Conservation (phyloP, 2,329 filamentous ascomycete species). For the Botrytis fragariae region DNA sequence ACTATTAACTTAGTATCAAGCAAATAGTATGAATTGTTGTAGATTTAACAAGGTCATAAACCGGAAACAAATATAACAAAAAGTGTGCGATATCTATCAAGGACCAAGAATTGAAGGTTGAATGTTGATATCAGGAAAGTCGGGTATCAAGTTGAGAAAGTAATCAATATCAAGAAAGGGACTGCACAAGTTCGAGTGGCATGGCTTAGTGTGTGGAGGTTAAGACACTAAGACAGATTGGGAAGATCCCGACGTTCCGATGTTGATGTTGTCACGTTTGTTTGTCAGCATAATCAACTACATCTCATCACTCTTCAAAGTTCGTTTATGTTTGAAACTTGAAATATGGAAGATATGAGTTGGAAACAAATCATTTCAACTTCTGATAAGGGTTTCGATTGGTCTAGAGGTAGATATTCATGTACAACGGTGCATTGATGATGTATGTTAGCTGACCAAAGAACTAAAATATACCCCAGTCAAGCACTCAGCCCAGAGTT, state of each 20-base stretch:
- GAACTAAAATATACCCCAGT: too few species aligned
- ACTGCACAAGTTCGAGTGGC: background rate
- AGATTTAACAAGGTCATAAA: background rate
- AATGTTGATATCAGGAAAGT: background rate
- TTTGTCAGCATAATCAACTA: background rate
- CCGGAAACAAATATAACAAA: background rate
- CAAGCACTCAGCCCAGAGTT: too few species aligned
- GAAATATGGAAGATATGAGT: background rate
- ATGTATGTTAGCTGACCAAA: background rate
- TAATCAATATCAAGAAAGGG: background rate
- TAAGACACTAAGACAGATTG: background rate
- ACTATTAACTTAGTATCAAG: background rate
- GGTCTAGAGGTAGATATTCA: background rate
- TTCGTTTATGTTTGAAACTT: background rate
- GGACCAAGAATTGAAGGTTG: background rate
- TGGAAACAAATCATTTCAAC: accelerated
- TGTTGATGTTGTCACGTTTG: background rate
- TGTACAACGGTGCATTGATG: background rate
- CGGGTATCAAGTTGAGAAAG: background rate
- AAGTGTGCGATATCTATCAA: background rate
- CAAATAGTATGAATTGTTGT: too few species aligned
- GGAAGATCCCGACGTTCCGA: background rate
- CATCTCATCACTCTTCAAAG: background rate
- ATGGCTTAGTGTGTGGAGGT: background rate
- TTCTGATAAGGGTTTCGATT: background rate